Base-by-base conservation (phyloP, 2,329 filamentous ascomycete genomes). In the Amauroascus niger region DNA sequence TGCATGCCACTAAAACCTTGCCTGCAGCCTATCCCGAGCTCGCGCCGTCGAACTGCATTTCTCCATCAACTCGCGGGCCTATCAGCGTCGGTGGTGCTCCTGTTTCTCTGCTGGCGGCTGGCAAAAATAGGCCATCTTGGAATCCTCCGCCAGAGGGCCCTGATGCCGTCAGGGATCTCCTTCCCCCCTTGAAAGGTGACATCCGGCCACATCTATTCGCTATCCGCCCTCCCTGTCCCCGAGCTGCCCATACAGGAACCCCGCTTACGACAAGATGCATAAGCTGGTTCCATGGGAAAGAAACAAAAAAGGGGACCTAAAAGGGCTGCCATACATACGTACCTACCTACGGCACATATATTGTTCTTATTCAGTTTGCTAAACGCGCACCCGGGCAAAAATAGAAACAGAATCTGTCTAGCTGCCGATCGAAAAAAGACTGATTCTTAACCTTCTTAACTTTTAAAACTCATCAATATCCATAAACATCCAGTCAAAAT, bases 331-430 rank as follows among this genome's bases (percentile, higher is more conserved):
- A 14, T 28, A 41, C 44, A 26, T 45, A 44, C 33, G 30, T n/a
- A n/a, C 13, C 26, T 45, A 35, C 24, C 41, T 54, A 40, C 50
- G 39, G 44, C 51, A 35, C 33, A 18, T 45, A 16, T 52, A 2
- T 20, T 51, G 16, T 44, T 22, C 37, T 33, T 24, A 30, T 9
- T 30, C 9, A 16, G 5, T 11, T 43, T 11, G 5, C 20, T 52
- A 45, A 37, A 52, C 49, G 49, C 49, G 49, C 49, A 37, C 39
- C 7, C 44, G 49, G 49, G 57, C 60, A 61, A 60, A 62, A 59
- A 59, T 62, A 62, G 60, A 61, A 62, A 53, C 60, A 58, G 35
- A 28, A 45, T 20, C 40, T 24, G 2, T 16, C 16, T 43, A 28
- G 14, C 43, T 55, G 52, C 54, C 40, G 48, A 52, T 44, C 43